Conservation (phyloP, 371 early-diverging fungal genomes). For the Mortierella sp. region DNA sequence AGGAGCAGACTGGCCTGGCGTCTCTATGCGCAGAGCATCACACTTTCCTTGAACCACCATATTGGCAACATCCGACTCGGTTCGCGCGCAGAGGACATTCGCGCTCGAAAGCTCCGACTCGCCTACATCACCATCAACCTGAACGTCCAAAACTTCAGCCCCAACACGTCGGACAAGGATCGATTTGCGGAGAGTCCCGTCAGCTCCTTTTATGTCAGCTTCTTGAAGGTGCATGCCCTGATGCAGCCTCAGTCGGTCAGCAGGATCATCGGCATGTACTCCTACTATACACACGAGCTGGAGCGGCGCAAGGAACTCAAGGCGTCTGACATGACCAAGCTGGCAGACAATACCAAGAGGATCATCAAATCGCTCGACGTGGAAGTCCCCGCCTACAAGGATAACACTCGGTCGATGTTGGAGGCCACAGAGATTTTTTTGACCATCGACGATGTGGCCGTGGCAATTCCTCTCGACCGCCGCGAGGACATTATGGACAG, state of each 20-base stretch:
- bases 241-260: constrained; percentile 86
- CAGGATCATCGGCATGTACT: constrained; percentile 74
- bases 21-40: constrained; percentile 66
- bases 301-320: constrained; percentile 67
- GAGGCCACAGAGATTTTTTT: constrained; percentile 69
- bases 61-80: constrained; percentile 46
- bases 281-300: constrained; percentile 79
- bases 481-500: constrained; percentile 58
- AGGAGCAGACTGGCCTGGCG: constrained; percentile 63
- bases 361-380: constrained; percentile 75
- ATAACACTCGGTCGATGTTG: constrained; percentile 66
- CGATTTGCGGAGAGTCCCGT: constrained; percentile 44
- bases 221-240: constrained; percentile 76
- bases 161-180: constrained; percentile 28
- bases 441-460: constrained; percentile 69
- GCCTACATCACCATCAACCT: constrained; percentile 81
- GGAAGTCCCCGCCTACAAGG: constrained; percentile 61
- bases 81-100: constrained; percentile 55
- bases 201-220: constrained; percentile 66
- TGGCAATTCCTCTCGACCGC: constrained; percentile 77
- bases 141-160: constrained; percentile 69
- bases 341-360: constrained; percentile 76
- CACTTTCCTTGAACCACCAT: constrained; percentile 73
- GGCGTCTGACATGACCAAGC: constrained; percentile 71
- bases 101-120: constrained; percentile 66